These are phyloP conservation scores for Fusarium miscanthi DNA, from an alignment of 2,329 filamentous ascomycete species.

Conservation along the genomic window DNA sequence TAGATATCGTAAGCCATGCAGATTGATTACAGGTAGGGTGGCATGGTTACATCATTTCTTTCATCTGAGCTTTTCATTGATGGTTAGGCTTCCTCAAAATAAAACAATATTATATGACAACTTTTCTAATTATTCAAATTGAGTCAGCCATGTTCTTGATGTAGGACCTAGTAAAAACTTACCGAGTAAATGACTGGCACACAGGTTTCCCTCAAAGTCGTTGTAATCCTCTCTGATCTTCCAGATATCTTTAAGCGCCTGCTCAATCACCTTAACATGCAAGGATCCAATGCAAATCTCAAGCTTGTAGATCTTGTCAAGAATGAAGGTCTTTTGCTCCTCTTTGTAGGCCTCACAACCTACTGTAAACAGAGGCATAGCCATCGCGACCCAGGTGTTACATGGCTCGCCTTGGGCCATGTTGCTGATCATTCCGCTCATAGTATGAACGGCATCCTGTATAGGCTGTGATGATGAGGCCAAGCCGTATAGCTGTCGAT, in stretches of 20 bases:
- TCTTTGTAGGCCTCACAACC: slow-evolving; percentile 43
- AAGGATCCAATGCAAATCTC: slow-evolving; percentile 43
- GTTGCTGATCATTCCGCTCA: slow-evolving; percentile 39
- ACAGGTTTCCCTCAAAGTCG: slow-evolving; percentile 35
- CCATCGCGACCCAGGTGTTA: slow-evolving; percentile 48
- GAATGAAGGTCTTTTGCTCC: slow-evolving; percentile 33
- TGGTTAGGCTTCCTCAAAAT: slow-evolving; percentile 4
- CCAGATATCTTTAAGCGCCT: slow-evolving; percentile 46
- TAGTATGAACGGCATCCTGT: slow-evolving; percentile 29
- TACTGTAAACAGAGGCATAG: slow-evolving; percentile 46
- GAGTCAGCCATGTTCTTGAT: neutral
- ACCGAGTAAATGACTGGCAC: slow-evolving; percentile 40
- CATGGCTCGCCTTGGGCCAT: slow-evolving; percentile 47
- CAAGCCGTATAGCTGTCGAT: slow-evolving; percentile 39
- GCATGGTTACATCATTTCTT: too few relatives aligned
- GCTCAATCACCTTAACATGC: slow-evolving; percentile 41
- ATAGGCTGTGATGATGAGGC: slow-evolving; percentile 33
- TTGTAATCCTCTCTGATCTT: slow-evolving; percentile 30
- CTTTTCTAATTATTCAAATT: slow-evolving; percentile 11
- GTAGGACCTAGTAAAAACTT: neutral
- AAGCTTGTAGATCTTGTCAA: slow-evolving; percentile 45
- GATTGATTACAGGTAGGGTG: too few relatives aligned
- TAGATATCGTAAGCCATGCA: too few relatives aligned
- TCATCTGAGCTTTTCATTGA: neutral
- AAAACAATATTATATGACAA: slow-evolving; percentile 46